A percentile compares a stretch with the other conserved stretches of the same genome.
Evolutionary conservation across 1,284 basidiomycete species (phyloP).

Genomic region (Pseudozyma tsukubaensis): DNA sequence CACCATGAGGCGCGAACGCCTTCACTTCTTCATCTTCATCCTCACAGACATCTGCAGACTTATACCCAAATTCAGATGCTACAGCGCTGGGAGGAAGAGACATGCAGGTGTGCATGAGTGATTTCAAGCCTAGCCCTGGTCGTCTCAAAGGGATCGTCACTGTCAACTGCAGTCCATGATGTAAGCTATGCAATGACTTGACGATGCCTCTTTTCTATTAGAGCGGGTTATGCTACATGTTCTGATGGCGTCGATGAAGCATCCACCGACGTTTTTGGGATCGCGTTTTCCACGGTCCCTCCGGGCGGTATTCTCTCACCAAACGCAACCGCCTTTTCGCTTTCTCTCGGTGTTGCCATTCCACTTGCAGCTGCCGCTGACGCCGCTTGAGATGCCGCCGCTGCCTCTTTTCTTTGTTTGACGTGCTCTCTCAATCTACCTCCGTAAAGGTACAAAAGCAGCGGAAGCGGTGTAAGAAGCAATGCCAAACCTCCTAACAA

Average conservation of each 20-base stretch:
- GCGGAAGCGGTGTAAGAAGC: conserved; percentile 36
- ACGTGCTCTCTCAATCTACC: conserved; percentile 32
- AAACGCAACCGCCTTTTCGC: background rate
- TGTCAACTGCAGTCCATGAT: no score
- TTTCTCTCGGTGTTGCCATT: background rate
- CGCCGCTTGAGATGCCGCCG: conserved; percentile 24
- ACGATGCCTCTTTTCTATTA: background rate
- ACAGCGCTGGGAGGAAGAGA: no score
- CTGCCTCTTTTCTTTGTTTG: conserved; percentile 23
- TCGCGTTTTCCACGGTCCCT: conserved; percentile 5
- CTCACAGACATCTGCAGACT: no score
- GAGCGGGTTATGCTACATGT: background rate
- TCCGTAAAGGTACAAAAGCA: conserved; percentile 39
- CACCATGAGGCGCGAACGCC: no score
- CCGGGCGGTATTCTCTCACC: conserved; percentile 26
- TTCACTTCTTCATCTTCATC: no score
- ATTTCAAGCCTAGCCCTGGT: no score
- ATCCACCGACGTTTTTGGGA: conserved; percentile 12
- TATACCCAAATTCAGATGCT: no score
- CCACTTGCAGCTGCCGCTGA: background rate
- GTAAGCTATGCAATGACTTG: no score
- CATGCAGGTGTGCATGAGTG: no score
- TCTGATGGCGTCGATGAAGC: conserved; percentile 3
- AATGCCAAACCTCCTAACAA: conserved; percentile 34
- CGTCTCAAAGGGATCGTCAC: no score